Evolutionary conservation across 441 rosid species (phyloP).

Genomic region (Gossypium trilobum): DNA sequence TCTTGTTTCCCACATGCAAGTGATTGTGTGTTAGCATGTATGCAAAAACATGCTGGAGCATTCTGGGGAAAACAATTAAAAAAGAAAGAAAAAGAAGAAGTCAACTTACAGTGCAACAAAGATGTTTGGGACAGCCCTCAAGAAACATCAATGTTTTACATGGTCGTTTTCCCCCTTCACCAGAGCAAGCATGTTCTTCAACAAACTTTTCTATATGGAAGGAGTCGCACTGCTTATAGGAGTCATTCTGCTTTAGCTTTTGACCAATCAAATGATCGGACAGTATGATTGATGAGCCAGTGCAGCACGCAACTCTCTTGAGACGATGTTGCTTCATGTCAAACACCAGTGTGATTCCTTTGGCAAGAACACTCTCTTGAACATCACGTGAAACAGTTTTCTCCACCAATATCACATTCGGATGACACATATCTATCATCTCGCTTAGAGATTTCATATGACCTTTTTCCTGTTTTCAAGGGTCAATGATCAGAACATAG

Average conservation of each 20-base stretch:
- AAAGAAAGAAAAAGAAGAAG: background rate
- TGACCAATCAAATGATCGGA: constrained; percentile 43
- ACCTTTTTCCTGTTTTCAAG: constrained; percentile 47
- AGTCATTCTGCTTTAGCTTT: constrained; percentile 66
- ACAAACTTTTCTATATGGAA: constrained; percentile 71
- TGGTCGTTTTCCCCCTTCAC: constrained; percentile 70
- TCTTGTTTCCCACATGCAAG: background rate
- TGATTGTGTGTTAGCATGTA: background rate
- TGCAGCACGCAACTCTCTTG: constrained; percentile 74
- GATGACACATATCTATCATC: constrained; percentile 52
- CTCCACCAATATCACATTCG: constrained; percentile 82
- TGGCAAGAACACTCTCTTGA: constrained; percentile 59
- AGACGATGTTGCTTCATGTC: constrained; percentile 93
- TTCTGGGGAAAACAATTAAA: constrained; percentile 14
- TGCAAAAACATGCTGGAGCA: background rate
- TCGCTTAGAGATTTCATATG: constrained; percentile 50
- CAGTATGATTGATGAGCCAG: constrained; percentile 61
- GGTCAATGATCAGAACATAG: constrained; percentile 18
- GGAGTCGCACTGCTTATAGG: constrained; percentile 64
- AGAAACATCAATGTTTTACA: constrained; percentile 87
- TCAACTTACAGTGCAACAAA: constrained; percentile 84
- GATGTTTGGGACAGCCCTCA: constrained; percentile 70
- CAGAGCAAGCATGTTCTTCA: constrained; percentile 60
- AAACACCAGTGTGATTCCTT: constrained; percentile 70
- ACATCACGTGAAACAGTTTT: constrained; percentile 78